Conservation (phyloP, 2,329 filamentous ascomycete species). For the Pleoardoris graminearum region DNA sequence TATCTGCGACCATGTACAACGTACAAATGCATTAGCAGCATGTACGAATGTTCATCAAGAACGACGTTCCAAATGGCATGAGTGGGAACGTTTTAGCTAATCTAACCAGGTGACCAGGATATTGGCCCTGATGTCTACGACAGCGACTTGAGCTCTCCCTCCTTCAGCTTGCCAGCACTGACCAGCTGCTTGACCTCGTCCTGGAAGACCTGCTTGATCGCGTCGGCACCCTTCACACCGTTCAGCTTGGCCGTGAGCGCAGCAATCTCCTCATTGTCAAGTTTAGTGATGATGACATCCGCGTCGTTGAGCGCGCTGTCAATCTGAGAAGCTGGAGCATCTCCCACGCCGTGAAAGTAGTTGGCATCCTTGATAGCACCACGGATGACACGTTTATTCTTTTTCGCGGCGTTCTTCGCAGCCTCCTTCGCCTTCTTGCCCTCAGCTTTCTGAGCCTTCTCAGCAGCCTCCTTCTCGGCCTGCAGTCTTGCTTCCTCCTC, state of each 20-base stretch:
- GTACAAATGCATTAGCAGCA: no score
- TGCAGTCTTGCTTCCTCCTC: conserved; percentile 78
- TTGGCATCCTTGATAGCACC: conserved; percentile 95
- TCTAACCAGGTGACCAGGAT: background rate
- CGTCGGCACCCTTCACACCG: conserved; percentile 73
- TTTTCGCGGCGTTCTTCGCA: conserved; percentile 98
- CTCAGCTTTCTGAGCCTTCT: conserved; percentile 81
- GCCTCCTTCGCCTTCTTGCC: conserved; percentile 98
- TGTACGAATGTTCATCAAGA: no score
- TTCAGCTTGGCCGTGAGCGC: conserved; percentile 78
- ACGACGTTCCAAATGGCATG: no score
- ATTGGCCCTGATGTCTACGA: conserved; percentile 20
- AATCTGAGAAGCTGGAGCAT: conserved; percentile 76
- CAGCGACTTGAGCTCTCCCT: conserved; percentile 74
- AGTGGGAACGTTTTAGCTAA: no score
- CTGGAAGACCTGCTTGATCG: conserved; percentile 83
- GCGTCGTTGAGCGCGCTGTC: conserved; percentile 83
- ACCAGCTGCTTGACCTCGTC: conserved; percentile 79
- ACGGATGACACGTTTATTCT: conserved; percentile 98
- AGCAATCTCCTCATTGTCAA: conserved; percentile 89
- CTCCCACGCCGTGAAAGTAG: conserved; percentile 76
- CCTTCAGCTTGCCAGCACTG: conserved; percentile 82
- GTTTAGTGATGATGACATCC: conserved; percentile 82
- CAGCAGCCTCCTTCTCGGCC: conserved; percentile 82
- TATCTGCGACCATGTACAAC: no score